Evolutionary conservation across 208 protist genomes (phyloP), one percentile per base, ranked within the genome.

Genomic region (Acanthamoeba culbertsoni): DNA sequence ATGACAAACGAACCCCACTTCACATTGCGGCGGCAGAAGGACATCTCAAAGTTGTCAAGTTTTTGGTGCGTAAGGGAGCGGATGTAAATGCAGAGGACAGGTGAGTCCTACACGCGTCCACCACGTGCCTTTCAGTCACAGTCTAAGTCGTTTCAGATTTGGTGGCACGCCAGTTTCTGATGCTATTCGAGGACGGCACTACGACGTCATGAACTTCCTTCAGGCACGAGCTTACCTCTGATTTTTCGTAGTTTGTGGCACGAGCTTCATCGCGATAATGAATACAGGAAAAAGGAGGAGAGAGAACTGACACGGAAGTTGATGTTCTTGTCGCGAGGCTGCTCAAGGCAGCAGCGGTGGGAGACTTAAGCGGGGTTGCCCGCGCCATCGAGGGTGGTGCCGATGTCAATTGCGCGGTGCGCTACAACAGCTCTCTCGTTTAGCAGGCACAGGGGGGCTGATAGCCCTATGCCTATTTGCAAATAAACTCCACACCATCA

Each of bases 1-100:
- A 96, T 73, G 95, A 97, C 89, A 51, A 79, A 31, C 84, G 94
- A 12, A 93, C 90, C 2, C 86, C 95, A 14, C 89, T 97, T 1
- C 95, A 96, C 89, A 37, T 97, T 18, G 95, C 95, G 8, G 51
- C 86, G 35, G 40, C 31, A 10, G 86, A 95, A n/a, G 95, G 95
- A 14, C 94, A 96, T 45, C n/a, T 93, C 4, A 51, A 92, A 0
- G 65, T 94, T 40, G 94, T 96, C 16, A 77, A 95, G 51, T 94
- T 93, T 37, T 86, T 97, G 4, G 18, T 97, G 4, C 10, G 46
- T 0, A 40, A 86, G 42, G 94, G 93, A 1, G 94, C 94, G 33
- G 53, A 90, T 43, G 43, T 95, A 8, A 94, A 96, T 63, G 79
- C 84, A 8, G 33, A 91, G 45, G 84, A 91, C 55, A 63, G 84